Evolutionary conservation across 2,329 filamentous ascomycete species (phyloP), one percentile per base, ranked within the genome.

Genomic region (Graphilbum sp.): DNA sequence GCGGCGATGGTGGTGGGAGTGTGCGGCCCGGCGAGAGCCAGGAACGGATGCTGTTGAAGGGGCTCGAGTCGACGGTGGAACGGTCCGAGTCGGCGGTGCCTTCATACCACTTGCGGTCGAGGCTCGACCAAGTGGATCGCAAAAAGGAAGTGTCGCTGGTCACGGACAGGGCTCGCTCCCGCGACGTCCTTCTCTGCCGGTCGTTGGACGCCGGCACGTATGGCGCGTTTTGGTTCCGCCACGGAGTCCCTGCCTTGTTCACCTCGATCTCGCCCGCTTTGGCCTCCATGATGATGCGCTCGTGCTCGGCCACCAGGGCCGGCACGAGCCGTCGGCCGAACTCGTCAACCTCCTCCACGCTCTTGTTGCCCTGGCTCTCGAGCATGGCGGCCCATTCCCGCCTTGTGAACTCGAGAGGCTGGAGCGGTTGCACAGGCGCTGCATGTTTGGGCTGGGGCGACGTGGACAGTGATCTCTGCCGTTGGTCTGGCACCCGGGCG

Each of bases 241-340:
- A 47, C 16, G 43, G 41, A 23, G 27, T 32, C 23, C 45, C 45
- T 36, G 40, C 38, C 18, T 38, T 40, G 39, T 35, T 46, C 16
- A 47, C 39, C 33, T 47, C 45, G 30, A 46, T 45, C 20, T 47
- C 45, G 4, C 42, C 38, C 1, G 45, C 45, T 30, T 46, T 47
- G 24, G 39, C 34, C 4, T 46, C 44, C 25, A 33, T 43, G 29
- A 47, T 47, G 32, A 45, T 43, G 32, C 45, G 45, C 38, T 47
- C 45, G 33, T 47, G 45, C 30, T 47, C 45, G 5, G 44, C 44
- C 17, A 46, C 39, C 34, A 47, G 23, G 13, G 39, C 36, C 11
- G 45, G 45, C 32, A 47, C 45, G 16, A 47, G 21, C 3, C 32
- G 27, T 8, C 31, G 27, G 5, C 43, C 42, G n/a, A 38, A 36